These are phyloP conservation scores for Lachnellula cervina DNA, from an alignment of 2,329 filamentous ascomycete genomes.

Conservation along the genomic window DNA sequence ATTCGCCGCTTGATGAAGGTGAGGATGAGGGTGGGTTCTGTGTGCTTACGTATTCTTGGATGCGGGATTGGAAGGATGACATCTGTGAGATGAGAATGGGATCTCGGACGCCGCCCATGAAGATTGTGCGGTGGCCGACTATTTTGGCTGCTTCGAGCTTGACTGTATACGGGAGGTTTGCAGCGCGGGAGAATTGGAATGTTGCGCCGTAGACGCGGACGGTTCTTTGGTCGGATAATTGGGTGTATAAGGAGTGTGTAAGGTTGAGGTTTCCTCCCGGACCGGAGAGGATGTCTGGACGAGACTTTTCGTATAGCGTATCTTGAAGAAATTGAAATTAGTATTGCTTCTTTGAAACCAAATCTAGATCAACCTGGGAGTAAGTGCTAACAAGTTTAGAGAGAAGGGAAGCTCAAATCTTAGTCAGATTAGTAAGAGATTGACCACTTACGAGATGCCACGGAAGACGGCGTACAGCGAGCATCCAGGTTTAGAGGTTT, in stretches of 20 bases:
- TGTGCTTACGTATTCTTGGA: conserved; percentile 30
- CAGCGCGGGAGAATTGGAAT: conserved; percentile 32
- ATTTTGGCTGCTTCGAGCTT: conserved; percentile 45
- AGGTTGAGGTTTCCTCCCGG: conserved; percentile 46
- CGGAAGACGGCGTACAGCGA: conserved; percentile 43
- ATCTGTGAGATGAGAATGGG: conserved; percentile 42
- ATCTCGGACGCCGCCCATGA: conserved; percentile 43
- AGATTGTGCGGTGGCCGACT: conserved; percentile 41
- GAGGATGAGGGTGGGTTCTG: conserved; percentile 8
- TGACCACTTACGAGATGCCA: conserved; percentile 38
- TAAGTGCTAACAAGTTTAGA: too few species aligned
- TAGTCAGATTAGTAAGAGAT: too few species aligned
- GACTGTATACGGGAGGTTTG: conserved; percentile 37
- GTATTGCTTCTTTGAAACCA: too few species aligned
- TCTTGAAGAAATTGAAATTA: conserved; percentile 21
- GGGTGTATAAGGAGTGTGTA: conserved; percentile 37
- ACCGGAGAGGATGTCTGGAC: conserved; percentile 46
- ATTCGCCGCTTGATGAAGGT: conserved; percentile 2
- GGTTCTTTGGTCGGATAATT: conserved; percentile 36
- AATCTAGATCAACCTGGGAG: too few species aligned
- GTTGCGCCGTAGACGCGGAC: conserved; percentile 38
- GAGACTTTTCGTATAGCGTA: conserved; percentile 49
- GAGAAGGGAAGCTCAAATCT: too few species aligned
- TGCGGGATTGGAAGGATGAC: conserved; percentile 31
- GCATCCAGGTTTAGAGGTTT: conserved; percentile 36